These are phyloP conservation scores for Microdochium paspali DNA, from an alignment of 2,329 filamentous ascomycete genomes.

Conservation along the genomic window DNA sequence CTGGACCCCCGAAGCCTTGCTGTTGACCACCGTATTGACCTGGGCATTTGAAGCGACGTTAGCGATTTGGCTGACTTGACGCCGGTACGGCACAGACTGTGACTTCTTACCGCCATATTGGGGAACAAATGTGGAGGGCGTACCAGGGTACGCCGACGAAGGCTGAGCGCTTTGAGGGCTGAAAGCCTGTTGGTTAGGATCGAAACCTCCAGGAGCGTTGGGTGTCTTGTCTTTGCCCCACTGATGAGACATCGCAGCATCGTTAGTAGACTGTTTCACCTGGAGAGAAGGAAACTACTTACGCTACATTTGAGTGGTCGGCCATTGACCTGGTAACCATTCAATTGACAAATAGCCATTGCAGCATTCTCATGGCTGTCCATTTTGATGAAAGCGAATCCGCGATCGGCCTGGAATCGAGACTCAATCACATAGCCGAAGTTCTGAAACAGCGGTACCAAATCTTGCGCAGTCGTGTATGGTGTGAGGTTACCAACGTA, in stretches of 20 bases:
- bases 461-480: conserved; percentile 92
- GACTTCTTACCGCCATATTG: conserved; percentile 72
- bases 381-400: conserved; percentile 99
- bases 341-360: conserved; percentile 96
- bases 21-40: conserved; percentile 56
- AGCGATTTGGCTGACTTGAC: conserved; percentile 17
- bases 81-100: conserved; percentile 20
- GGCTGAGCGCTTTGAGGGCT: conserved; percentile 67
- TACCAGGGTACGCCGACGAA: conserved; percentile 62
- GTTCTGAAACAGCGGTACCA: conserved; percentile 97
- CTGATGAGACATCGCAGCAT: conserved; percentile 39
- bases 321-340: conserved; percentile 95
- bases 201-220: conserved; percentile 60
- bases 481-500: conserved; percentile 97
- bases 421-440: conserved; percentile 97
- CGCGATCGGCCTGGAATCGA: conserved; percentile 93
- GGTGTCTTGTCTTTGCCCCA: conserved; percentile 99
- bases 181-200: conserved; percentile 62
- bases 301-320: conserved; percentile 97
- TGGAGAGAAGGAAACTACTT: conserved; percentile 35
- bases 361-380: conserved; percentile 96
- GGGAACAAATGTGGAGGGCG: conserved; percentile 77
- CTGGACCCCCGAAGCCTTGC: conserved; percentile 54
- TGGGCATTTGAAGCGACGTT: conserved; percentile 17
- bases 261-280: conserved; percentile 8